Conservation (phyloP, 495 filamentous ascomycete species). For the Penicillium egyptiacum region DNA sequence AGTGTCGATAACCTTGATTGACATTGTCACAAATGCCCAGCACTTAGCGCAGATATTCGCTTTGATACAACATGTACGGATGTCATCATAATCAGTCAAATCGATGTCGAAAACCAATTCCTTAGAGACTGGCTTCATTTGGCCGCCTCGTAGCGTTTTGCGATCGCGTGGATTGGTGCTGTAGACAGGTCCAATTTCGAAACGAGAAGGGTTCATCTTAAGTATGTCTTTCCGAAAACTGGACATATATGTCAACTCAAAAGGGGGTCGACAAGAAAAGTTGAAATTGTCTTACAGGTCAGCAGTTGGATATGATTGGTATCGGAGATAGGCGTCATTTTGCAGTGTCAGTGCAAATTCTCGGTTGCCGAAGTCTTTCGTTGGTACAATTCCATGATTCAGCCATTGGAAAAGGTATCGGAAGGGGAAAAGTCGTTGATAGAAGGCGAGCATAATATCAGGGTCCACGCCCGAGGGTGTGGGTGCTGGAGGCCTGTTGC, state of each 20-base stretch:
- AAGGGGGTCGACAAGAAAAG: neutral
- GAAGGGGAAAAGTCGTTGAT: constrained; percentile 94
- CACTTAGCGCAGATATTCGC: constrained; percentile 93
- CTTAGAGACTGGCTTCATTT: constrained; percentile 77
- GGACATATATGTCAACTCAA: constrained; percentile 9
- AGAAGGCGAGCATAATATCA: constrained; percentile 85
- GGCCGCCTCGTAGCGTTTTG: constrained; percentile 66
- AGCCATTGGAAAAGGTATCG: constrained; percentile 96
- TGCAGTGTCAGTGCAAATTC: constrained; percentile 93
- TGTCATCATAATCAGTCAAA: constrained; percentile 96
- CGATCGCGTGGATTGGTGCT: constrained; percentile 90
- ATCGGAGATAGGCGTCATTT: constrained; percentile 87
- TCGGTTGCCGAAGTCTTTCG: constrained; percentile 84
- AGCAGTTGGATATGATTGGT: constrained; percentile 81
- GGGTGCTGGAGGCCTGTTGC: constrained; percentile 24
- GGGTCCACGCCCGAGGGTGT: constrained; percentile 60
- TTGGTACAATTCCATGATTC: constrained; percentile 85
- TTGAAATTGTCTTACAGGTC: constrained; percentile 63
- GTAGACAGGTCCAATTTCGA: constrained; percentile 97
- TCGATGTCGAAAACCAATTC: constrained; percentile 99
- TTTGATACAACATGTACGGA: constrained; percentile 90
- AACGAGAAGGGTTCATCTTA: constrained; percentile 81
- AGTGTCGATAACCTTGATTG: constrained; percentile 87
- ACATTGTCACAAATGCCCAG: constrained; percentile 96
- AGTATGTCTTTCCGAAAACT: constrained; percentile 91